A percentile compares a stretch with the other conserved stretches of the same genome.
Evolutionary conservation across 306 rosid genomes (phyloP).

Genomic region (Coriaria nepalensis): DNA sequence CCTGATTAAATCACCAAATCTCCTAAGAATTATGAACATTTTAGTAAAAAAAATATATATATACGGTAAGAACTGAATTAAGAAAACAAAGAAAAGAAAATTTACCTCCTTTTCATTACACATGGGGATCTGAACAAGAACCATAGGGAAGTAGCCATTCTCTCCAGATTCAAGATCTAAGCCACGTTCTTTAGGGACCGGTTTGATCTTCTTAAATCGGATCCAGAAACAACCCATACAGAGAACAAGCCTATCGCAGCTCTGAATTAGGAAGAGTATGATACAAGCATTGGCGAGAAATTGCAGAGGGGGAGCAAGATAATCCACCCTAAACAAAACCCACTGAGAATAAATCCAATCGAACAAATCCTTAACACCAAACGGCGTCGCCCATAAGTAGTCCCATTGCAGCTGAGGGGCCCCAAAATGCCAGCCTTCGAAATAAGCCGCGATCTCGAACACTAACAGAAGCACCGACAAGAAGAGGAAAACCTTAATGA

Average conservation of each 20-base stretch:
- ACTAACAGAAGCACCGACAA: constrained; percentile 42
- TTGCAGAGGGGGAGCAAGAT: constrained; percentile 80
- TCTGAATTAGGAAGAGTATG: constrained; percentile 61
- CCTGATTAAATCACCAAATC: constrained; percentile 24
- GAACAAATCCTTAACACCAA: constrained; percentile 40
- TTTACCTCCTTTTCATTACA: constrained; percentile 81
- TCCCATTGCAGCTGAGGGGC: constrained; percentile 31
- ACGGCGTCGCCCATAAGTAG: constrained; percentile 36
- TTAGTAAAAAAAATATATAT: neutral
- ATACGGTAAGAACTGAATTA: too few relatives aligned
- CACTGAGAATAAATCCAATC: constrained; percentile 52
- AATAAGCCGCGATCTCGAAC: constrained; percentile 64
- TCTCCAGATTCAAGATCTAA: constrained; percentile 66
- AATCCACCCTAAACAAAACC: constrained; percentile 56
- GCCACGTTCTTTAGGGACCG: constrained; percentile 37
- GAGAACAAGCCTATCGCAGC: constrained; percentile 62
- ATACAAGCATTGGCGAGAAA: constrained; percentile 61
- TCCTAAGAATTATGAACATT: constrained; percentile 4
- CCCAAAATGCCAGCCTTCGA: constrained; percentile 67
- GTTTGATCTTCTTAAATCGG: constrained; percentile 58
- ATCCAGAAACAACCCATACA: constrained; percentile 91
- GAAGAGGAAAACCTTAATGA: constrained; percentile 48
- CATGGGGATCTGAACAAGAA: constrained; percentile 96
- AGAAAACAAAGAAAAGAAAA: neutral
- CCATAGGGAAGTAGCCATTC: constrained; percentile 66